Conservation (phyloP, 2,329 filamentous ascomycete genomes). For the Phaeosphaeriaceae sp. region DNA sequence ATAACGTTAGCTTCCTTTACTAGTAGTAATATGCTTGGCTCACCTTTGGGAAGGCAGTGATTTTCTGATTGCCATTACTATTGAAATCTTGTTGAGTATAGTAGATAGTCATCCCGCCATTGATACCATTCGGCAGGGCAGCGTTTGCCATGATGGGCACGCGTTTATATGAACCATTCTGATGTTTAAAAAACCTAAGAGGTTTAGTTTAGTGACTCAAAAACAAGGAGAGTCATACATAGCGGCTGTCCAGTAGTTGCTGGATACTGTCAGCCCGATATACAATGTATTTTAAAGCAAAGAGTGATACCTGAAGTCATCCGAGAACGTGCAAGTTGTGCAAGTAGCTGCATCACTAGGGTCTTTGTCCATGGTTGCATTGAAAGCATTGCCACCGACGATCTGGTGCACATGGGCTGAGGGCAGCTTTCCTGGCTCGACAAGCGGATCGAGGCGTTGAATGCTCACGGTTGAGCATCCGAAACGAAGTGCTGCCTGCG, state of each 20-base stretch:
- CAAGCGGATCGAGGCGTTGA: conserved; percentile 32
- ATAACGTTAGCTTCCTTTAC: background rate
- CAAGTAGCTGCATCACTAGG: conserved; percentile 17
- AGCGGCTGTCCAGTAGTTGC: conserved; percentile 28
- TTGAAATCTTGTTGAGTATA: conserved; percentile 46
- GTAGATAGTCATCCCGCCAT: conserved; percentile 42
- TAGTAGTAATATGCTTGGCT: background rate
- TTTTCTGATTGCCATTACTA: conserved; percentile 40
- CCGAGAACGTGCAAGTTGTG: conserved; percentile 34
- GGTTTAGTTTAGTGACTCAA: too few species aligned
- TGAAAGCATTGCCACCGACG: conserved; percentile 29
- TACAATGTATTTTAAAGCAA: background rate
- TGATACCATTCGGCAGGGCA: conserved; percentile 31
- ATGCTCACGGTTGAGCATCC: conserved; percentile 29
- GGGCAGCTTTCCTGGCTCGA: conserved; percentile 29
- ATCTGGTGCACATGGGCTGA: conserved; percentile 33
- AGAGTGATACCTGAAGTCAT: conserved; percentile 20
- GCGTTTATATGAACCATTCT: conserved; percentile 37
- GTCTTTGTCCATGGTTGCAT: conserved; percentile 21
- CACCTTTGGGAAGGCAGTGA: conserved; percentile 31
- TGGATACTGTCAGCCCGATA: background rate
- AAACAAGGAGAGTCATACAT: conserved; percentile 7
- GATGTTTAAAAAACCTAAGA: conserved; percentile 31
- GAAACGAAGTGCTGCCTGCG: conserved; percentile 24
- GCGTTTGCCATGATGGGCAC: conserved; percentile 38